Conservation (phyloP, 1,139 yeast species). For the Geotrichum citri-aurantii region DNA sequence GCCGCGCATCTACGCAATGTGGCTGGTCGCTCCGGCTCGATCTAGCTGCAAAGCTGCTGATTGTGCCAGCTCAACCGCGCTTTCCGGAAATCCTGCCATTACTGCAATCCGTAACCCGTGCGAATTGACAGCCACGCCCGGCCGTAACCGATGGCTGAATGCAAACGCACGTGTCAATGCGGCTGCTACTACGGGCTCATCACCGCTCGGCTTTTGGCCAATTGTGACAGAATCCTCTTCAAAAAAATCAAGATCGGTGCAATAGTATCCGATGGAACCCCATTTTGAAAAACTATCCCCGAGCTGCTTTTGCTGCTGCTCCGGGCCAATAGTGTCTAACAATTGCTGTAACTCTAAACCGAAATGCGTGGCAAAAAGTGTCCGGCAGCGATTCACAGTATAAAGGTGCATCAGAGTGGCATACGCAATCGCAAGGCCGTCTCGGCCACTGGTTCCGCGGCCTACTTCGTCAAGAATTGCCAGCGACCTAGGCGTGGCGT, state of each 20-base stretch:
- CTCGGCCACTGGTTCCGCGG: constrained; percentile 85
- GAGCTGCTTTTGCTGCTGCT: constrained; percentile 16
- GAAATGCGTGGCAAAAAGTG: constrained; percentile 91
- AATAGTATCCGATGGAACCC: constrained; percentile 42
- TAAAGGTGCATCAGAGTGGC: constrained; percentile 63
- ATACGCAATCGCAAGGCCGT: constrained; percentile 86
- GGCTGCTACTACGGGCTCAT: not conserved
- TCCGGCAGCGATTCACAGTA: constrained; percentile 56
- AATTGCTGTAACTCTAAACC: constrained; percentile 58
- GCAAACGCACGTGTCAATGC: constrained; percentile 20
- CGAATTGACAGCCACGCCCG: constrained; percentile 71
- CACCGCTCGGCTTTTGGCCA: not conserved
- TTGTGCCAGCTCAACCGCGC: constrained; percentile 44
- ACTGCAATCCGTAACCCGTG: constrained; percentile 81
- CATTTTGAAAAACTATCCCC: not conserved
- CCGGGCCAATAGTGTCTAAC: constrained; percentile 31
- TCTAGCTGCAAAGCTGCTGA: constrained; percentile 6
- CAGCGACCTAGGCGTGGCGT: constrained; percentile 70
- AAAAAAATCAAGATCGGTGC: constrained; percentile 43
- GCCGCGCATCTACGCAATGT: not conserved
- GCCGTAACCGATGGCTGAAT: constrained; percentile 59
- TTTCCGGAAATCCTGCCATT: constrained; percentile 56
- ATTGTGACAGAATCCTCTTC: constrained; percentile 17
- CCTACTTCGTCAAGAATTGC: constrained; percentile 97
- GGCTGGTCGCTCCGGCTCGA: not conserved